Percentiles rank a stretch among this genome's conserved stretches.
phyloP scores from a whole-genome alignment of 306 rosid genomes.

The Malus sylvestris region DNA sequence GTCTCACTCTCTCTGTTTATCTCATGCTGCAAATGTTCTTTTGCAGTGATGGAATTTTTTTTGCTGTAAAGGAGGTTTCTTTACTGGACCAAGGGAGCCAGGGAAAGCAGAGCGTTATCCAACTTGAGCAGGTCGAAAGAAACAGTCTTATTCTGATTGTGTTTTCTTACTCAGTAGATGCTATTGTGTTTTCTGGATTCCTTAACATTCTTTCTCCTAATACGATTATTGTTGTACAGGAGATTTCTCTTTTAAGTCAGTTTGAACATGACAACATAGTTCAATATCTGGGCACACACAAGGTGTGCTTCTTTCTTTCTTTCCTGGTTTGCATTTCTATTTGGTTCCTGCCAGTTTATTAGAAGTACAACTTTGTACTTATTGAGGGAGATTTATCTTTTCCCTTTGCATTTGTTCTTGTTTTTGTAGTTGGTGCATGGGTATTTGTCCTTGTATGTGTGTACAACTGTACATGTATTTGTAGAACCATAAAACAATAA shows the following conservation, averaged over 20 bases:
- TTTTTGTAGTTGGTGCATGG: background rate
- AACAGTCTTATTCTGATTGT: background rate
- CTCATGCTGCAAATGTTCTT: background rate
- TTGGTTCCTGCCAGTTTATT: background rate
- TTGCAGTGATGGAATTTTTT: constrained; percentile 53
- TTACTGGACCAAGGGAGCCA: constrained; percentile 49
- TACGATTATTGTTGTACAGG: constrained; percentile 24
- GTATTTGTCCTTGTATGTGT: background rate
- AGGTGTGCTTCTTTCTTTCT: constrained; percentile 24
- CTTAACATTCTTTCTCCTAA: constrained; percentile 2
- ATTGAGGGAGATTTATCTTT: background rate
- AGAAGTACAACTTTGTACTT: background rate
- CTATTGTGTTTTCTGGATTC: background rate
- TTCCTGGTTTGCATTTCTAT: background rate
- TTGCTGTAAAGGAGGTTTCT: constrained; percentile 61
- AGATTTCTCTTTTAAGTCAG: constrained; percentile 49
- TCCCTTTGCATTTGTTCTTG: background rate
- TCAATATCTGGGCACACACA: constrained; percentile 48
- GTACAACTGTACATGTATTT: background rate
- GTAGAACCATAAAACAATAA: background rate
- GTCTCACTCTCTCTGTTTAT: background rate
- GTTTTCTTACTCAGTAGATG: background rate
- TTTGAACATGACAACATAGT: constrained; percentile 54
- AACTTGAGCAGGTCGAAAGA: constrained; percentile 51
- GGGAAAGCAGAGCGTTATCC: constrained; percentile 45